Conservation (phyloP, 768 basidiomycete species). For the Sistotremastrum niveocremeum region DNA sequence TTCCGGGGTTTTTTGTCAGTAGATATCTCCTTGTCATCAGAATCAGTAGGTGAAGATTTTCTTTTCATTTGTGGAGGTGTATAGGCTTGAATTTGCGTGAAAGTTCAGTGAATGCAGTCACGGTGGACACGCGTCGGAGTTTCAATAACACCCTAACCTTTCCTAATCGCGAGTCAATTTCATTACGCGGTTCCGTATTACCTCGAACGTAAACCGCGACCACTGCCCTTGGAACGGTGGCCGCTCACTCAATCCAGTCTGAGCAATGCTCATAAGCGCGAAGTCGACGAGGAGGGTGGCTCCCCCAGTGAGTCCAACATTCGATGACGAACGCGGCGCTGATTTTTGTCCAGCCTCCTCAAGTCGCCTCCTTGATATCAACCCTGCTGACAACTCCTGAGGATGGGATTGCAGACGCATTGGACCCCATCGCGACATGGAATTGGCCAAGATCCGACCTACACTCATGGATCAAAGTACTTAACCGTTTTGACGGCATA, state of each 20-base stretch:
- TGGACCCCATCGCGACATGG: conserved; percentile 69
- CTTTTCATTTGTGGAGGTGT: too few species aligned
- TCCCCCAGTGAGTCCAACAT: conserved; percentile 45
- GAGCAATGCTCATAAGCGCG: conserved; percentile 69
- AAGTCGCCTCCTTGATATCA: conserved; percentile 68
- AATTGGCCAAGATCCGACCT: conserved; percentile 94
- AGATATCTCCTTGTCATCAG: too few species aligned
- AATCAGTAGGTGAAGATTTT: too few species aligned
- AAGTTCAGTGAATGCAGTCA: too few species aligned
- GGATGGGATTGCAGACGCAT: conserved; percentile 54
- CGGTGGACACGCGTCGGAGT: too few species aligned
- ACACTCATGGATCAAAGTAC: conserved; percentile 89
- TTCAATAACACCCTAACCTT: too few species aligned
- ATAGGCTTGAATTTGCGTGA: too few species aligned
- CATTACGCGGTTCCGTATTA: too few species aligned
- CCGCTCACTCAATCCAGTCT: conserved; percentile 1
- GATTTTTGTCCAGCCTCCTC: conserved; percentile 41
- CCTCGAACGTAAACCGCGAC: neutral
- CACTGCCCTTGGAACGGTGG: neutral
- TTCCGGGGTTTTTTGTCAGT: too few species aligned
- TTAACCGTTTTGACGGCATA: conserved; percentile 90
- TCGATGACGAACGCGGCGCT: neutral
- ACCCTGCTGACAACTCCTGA: conserved; percentile 52
- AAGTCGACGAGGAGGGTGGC: conserved; percentile 51
- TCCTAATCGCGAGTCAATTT: too few species aligned